phyloP scores from a whole-genome alignment of 495 filamentous ascomycete species.

The Pseudoneurospora amorphoporcata region DNA sequence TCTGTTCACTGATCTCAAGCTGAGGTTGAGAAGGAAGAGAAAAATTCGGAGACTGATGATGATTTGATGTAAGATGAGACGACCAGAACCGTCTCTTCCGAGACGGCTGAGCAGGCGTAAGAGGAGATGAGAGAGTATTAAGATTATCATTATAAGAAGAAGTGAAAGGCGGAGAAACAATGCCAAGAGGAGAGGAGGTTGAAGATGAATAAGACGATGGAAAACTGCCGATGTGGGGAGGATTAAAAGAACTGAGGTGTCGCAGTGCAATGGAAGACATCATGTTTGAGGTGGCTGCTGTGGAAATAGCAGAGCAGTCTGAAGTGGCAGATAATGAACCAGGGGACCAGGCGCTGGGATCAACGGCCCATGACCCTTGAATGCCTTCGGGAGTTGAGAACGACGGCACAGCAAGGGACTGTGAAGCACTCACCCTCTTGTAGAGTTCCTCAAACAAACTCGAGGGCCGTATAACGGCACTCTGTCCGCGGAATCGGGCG shows the following conservation, averaged over 20 bases:
- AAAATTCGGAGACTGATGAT: conserved; percentile 5
- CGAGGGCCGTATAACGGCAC: conserved; percentile 31
- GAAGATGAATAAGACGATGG: conserved; percentile 13
- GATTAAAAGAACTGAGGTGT: conserved; percentile 10
- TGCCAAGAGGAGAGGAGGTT: conserved; percentile 10
- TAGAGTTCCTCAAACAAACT: conserved; percentile 41
- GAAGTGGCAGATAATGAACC: conserved; percentile 20
- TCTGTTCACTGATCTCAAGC: conserved; percentile 18
- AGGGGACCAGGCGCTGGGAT: conserved; percentile 26
- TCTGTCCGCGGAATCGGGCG: conserved; percentile 41
- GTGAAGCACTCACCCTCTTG: conserved; percentile 36
- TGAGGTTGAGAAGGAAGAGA: conserved; percentile 14
- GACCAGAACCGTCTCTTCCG: conserved; percentile 17
- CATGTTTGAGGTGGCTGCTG: conserved; percentile 14
- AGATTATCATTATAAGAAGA: conserved; percentile 9
- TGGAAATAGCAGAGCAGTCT: conserved; percentile 21
- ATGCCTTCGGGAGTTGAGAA: conserved; percentile 14
- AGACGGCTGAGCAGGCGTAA: conserved; percentile 1
- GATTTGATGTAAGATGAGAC: conserved; percentile 17
- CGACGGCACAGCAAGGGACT: conserved; percentile 21
- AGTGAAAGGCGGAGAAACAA: conserved; percentile 2
- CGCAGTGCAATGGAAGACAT: conserved; percentile 11
- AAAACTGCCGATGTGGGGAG: conserved; percentile 15
- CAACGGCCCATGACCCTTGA: conserved; percentile 21
- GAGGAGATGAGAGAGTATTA: conserved; percentile 11